A percentile compares a stretch with the other conserved stretches of the same genome.
Evolutionary conservation across 2,329 filamentous ascomycete species (phyloP).

Genomic region (Cladophialophora carrionii): DNA sequence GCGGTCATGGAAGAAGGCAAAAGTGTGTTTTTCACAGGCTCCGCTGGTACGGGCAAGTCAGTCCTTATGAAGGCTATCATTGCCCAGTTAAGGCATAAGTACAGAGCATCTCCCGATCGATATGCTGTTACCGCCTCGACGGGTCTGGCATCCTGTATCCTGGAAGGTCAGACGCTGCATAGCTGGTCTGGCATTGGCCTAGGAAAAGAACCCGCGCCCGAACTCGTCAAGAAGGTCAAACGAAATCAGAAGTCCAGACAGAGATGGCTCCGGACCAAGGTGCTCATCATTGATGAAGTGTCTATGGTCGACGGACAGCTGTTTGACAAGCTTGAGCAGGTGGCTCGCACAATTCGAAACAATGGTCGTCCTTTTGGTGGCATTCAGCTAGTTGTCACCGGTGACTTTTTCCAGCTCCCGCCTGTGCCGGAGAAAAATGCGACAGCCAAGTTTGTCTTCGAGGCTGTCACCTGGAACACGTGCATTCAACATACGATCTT

Average conservation of each 20-base stretch:
- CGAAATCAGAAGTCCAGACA: conserved; percentile 84
- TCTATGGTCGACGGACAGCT: conserved; percentile 98
- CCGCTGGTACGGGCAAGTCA: conserved; percentile 94
- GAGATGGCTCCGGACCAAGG: conserved; percentile 85
- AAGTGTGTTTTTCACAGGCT: conserved; percentile 97
- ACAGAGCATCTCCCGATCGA: conserved; percentile 74
- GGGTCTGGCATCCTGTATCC: conserved; percentile 92
- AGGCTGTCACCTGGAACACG: conserved; percentile 87
- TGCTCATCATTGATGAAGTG: conserved; percentile 89
- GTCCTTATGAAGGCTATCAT: conserved; percentile 94
- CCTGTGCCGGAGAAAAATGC: conserved; percentile 81
- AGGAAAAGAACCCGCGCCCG: conserved; percentile 81
- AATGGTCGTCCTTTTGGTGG: conserved; percentile 93
- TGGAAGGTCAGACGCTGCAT: conserved; percentile 92
- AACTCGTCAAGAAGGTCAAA: conserved; percentile 87
- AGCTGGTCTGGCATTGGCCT: conserved; percentile 95
- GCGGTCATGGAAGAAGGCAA: conserved; percentile 77
- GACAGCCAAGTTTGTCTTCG: conserved; percentile 86
- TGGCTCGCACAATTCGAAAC: conserved; percentile 82
- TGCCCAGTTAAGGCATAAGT: conserved; percentile 74
- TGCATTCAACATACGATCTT: conserved; percentile 95
- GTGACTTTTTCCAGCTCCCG: conserved; percentile 96
- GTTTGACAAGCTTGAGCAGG: conserved; percentile 91
- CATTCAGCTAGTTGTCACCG: conserved; percentile 92
- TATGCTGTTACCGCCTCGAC: conserved; percentile 95